Percentiles rank a stretch among this genome's conserved stretches.
phyloP scores from a whole-genome alignment of 495 filamentous ascomycete genomes.

The Penicillium lagena region DNA sequence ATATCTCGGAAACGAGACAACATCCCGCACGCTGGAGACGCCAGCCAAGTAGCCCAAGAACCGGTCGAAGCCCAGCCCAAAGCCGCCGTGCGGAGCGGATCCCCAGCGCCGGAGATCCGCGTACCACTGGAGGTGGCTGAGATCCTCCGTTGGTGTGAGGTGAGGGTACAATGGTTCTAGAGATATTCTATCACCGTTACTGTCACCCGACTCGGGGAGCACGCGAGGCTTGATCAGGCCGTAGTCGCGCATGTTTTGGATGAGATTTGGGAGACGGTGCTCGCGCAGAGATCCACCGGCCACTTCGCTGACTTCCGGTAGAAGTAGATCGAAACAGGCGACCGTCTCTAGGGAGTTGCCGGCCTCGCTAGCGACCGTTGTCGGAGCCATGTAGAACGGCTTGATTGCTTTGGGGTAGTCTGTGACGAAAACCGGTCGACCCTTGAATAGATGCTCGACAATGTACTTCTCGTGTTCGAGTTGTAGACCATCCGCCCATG shows the following conservation, averaged over 20 bases:
- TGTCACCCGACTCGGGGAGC: neutral
- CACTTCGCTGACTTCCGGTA: constrained; percentile 85
- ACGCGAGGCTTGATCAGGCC: constrained; percentile 39
- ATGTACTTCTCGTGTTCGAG: constrained; percentile 92
- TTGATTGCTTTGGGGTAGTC: constrained; percentile 83
- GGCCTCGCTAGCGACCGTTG: constrained; percentile 9
- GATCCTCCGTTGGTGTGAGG: constrained; percentile 37
- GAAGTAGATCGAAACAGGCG: constrained; percentile 90
- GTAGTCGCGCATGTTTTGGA: constrained; percentile 64
- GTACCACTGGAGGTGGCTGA: constrained; percentile 75
- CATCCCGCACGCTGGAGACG: constrained; percentile 76
- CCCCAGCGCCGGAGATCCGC: constrained; percentile 91
- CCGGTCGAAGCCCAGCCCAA: constrained; percentile 90
- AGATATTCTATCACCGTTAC: neutral
- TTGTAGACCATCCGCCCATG: constrained; percentile 71
- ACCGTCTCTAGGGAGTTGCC: constrained; percentile 49
- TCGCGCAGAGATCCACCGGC: constrained; percentile 92
- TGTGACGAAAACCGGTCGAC: constrained; percentile 82
- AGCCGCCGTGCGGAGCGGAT: constrained; percentile 91
- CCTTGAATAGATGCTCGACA: constrained; percentile 61
- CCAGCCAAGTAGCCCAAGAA: constrained; percentile 82
- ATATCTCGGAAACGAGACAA: constrained; percentile 85
- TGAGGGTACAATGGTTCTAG: constrained; percentile 27
- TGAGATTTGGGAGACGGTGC: constrained; percentile 65
- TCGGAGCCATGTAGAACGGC: constrained; percentile 89